Evolutionary conservation across 2,329 filamentous ascomycete species (phyloP), one percentile per base, ranked within the genome.

Genomic region (Trichoderma harzianum): DNA sequence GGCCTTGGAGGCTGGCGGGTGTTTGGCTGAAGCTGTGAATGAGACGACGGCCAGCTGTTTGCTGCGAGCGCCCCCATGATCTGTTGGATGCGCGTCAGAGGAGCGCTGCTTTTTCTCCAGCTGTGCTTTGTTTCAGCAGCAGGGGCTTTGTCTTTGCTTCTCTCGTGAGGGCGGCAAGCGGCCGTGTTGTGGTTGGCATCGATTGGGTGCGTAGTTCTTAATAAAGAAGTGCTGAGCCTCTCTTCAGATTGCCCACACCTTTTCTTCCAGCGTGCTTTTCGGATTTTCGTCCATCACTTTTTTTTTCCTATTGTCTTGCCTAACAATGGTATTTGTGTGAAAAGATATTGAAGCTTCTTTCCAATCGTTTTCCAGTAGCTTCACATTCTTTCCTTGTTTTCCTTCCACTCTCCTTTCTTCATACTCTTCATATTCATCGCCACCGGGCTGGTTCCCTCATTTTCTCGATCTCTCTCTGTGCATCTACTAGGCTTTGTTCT

Each of bases 321-420:
- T 10, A 69, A 78, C 76, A 79, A 79, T 79, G 76, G 66, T 79
- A 74, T 75, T 77, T 72, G 72, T 72, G 72, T 73, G 69, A 76
- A 72, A 75, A 69, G 73, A 69, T 43, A 73, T 70, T 75, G 71
- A 77, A 72, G 65, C 39, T 43, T 61, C 72, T 67, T 55, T 72
- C 72, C 70, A 67, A 62, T 74, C 73, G 67, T 73, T 78, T 76
- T 58, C 65, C 66, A 70, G 71, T 21, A 55, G 70, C 75, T 69
- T 66, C 32, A 24, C 69, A 69, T 63, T 63, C 53, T 69, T 66
- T 76, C 70, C 66, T 53, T 66, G 32, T 63, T 51, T 68, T 67
- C 73, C 47, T 73, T 72, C 73, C 64, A 28, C 57, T 62, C 28
- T 69, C 30, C 12, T 32, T 69, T 28, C 30, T 72, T 72, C 55